These are phyloP conservation scores for Amanita subjunquillea DNA, from an alignment of 768 basidiomycete genomes.

Conservation along the genomic window DNA sequence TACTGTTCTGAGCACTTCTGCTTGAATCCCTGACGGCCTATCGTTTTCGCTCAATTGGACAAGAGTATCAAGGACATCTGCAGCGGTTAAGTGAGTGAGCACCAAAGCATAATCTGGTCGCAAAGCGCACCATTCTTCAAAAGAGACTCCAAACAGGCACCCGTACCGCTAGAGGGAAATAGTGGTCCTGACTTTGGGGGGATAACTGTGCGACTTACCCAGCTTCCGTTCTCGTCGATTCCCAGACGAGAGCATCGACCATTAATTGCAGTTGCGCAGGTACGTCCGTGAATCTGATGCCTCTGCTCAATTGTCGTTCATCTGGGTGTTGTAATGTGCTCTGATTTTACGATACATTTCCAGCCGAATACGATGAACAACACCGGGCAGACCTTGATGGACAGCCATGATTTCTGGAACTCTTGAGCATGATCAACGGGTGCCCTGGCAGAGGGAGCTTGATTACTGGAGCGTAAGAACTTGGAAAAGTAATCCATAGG, in stretches of 20 bases:
- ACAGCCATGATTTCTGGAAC: constrained; percentile 68
- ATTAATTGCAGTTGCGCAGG: constrained; percentile 67
- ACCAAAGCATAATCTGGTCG: not conserved
- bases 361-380: not conserved
- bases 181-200: not conserved
- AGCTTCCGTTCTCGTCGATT: constrained; percentile 76
- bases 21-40: constrained; percentile 83
- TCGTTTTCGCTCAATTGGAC: constrained; percentile 82
- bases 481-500: constrained; percentile 83
- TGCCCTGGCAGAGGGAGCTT: constrained; percentile 34
- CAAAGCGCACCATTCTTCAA: constrained; percentile 65
- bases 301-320: constrained; percentile 75
- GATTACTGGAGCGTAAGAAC: constrained; percentile 42
- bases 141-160: constrained; percentile 84
- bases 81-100: not conserved
- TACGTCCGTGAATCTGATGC: constrained; percentile 75
- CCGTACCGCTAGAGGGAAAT: constrained; percentile 54
- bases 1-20: constrained; percentile 76
- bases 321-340: constrained; percentile 80
- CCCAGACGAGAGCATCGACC: constrained; percentile 80
- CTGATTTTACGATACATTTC: constrained; percentile 26
- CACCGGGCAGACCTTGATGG: constrained; percentile 46
- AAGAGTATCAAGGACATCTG: constrained; percentile 77
- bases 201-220: constrained; percentile 45
- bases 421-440: constrained; percentile 59